Evolutionary conservation across 192 early-diverging fungal genomes (phyloP).

Genomic region (Umbelopsis ramanniana): DNA sequence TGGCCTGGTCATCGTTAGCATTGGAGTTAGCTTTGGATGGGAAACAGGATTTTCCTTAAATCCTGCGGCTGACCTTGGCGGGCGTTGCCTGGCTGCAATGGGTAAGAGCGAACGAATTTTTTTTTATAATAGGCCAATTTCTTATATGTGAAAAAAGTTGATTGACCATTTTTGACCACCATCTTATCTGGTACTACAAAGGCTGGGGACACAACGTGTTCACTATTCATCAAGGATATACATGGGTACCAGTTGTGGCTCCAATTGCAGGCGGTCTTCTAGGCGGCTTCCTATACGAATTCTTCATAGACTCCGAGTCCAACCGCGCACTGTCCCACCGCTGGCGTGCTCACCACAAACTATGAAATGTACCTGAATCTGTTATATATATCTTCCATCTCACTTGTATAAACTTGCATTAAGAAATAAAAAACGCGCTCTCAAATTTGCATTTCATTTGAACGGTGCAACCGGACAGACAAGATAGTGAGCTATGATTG

Average conservation of each 20-base stretch:
- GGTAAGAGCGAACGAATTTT: constrained; percentile 8
- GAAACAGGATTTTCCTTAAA: constrained; percentile 57
- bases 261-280: constrained; percentile 68
- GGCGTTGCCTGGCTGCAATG: constrained; percentile 68
- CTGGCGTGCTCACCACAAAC: constrained; percentile 1
- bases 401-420: not conserved
- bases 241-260: constrained; percentile 72
- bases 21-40: constrained; percentile 27
- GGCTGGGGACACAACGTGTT: constrained; percentile 73
- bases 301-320: constrained; percentile 52
- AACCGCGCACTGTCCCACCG: constrained; percentile 8
- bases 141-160: not conserved
- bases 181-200: not conserved
- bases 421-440: not conserved
- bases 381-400: not conserved
- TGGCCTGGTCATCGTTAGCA: constrained; percentile 40
- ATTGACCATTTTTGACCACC: not conserved
- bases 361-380: not conserved
- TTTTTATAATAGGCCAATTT: constrained; percentile 12
- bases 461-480: not conserved
- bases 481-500: not conserved
- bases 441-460: no score
- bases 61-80: constrained; percentile 81
- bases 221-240: constrained; percentile 67
- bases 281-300: constrained; percentile 64